Conservation (phyloP, 257 asterid genomes). For the Ophiorrhiza pumila region DNA sequence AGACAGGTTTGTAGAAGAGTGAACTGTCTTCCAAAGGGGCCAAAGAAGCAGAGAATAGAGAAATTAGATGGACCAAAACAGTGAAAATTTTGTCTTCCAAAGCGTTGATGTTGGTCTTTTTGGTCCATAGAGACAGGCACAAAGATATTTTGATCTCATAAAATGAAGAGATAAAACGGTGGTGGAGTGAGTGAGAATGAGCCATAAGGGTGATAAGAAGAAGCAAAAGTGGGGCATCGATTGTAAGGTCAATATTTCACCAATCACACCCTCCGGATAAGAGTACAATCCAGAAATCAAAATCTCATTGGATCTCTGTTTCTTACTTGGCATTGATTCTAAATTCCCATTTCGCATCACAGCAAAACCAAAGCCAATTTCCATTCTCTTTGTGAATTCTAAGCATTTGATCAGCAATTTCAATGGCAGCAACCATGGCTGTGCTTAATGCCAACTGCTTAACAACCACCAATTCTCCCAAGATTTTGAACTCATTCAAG, state of each 20-base stretch:
- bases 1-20: too few relatives aligned
- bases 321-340: slow-evolving; percentile 16
- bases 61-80: too few relatives aligned
- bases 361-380: not conserved
- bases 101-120: too few relatives aligned
- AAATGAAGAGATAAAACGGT: too few relatives aligned
- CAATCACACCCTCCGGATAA: slow-evolving; percentile 52
- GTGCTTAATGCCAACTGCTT: slow-evolving; percentile 58
- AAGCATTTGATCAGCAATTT: slow-evolving; percentile 9
- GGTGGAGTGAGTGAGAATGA: too few relatives aligned
- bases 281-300: slow-evolving; percentile 50
- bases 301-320: slow-evolving; percentile 41
- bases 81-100: too few relatives aligned
- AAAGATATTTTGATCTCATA: too few relatives aligned
- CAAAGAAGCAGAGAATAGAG: too few relatives aligned
- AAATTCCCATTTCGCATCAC: slow-evolving; percentile 21
- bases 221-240: slow-evolving; percentile 32
- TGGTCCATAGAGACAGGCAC: too few relatives aligned
- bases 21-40: too few relatives aligned
- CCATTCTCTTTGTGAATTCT: not conserved
- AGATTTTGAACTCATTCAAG: slow-evolving; percentile 21
- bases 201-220: too few relatives aligned
- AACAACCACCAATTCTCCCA: slow-evolving; percentile 26
- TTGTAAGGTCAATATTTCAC: slow-evolving; percentile 51
- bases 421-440: slow-evolving; percentile 76